These are phyloP conservation scores for Cytospora paraplurivora DNA, from an alignment of 2,329 filamentous ascomycete genomes.

Conservation along the genomic window DNA sequence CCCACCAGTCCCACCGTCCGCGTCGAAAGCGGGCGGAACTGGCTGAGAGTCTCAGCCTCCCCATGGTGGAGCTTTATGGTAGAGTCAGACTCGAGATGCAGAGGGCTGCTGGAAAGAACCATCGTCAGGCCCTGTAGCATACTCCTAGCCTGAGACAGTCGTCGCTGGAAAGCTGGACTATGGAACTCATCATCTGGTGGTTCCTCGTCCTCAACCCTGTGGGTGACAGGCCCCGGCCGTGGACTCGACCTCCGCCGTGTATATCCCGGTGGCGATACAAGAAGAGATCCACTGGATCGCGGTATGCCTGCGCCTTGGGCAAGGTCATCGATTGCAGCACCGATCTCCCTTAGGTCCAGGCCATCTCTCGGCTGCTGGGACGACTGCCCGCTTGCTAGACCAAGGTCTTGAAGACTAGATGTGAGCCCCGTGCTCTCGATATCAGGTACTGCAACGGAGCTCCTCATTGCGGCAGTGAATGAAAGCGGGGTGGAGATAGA, in stretches of 20 bases:
- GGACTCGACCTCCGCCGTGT: background rate
- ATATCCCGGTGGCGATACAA: background rate
- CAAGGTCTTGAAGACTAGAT: background rate
- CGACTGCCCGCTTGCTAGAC: background rate
- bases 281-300: background rate
- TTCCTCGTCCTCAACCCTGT: conserved; percentile 1
- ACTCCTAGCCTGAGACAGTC: conserved; percentile 39
- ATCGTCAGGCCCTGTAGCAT: conserved; percentile 37
- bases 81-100: conserved; percentile 43
- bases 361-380: background rate
- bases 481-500: background rate
- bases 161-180: conserved; percentile 39
- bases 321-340: background rate
- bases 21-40: conserved; percentile 43
- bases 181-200: conserved; percentile 39
- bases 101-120: conserved; percentile 39
- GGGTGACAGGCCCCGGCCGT: background rate
- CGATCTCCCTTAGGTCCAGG: background rate
- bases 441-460: background rate
- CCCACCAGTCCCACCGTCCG: conserved; percentile 51
- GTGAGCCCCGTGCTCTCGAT: background rate
- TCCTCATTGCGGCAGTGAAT: background rate
- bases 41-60: conserved; percentile 38
- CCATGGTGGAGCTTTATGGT: conserved; percentile 41
- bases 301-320: background rate